These are phyloP conservation scores for Vigna radiata DNA, from an alignment of 306 rosid genomes.

Conservation along the genomic window DNA sequence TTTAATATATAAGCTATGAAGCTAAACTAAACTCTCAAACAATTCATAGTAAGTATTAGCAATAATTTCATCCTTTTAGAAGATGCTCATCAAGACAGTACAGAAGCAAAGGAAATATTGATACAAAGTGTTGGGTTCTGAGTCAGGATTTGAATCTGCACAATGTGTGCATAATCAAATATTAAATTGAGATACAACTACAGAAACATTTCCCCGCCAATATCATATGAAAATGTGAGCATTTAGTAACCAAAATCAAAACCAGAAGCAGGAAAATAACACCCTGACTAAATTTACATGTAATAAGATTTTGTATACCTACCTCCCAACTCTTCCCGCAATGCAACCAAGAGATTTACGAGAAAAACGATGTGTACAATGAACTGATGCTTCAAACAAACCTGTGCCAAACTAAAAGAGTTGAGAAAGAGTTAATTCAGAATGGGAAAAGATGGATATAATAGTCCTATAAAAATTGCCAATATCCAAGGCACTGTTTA, in stretches of 20 bases:
- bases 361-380: constrained; percentile 77
- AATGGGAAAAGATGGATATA: constrained; percentile 23
- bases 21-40: background rate
- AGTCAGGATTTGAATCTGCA: background rate
- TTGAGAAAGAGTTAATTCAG: constrained; percentile 51
- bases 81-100: background rate
- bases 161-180: background rate
- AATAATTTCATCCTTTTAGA: background rate
- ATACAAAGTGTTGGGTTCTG: background rate
- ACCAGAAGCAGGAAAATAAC: constrained; percentile 24
- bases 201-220: background rate
- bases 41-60: background rate
- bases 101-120: constrained; percentile 11
- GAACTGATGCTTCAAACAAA: constrained; percentile 76
- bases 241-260: constrained; percentile 23
- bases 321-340: constrained; percentile 93
- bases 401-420: constrained; percentile 73
- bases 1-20: background rate
- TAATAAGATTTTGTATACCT: constrained; percentile 59
- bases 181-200: constrained; percentile 1
- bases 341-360: constrained; percentile 88
- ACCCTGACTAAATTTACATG: constrained; percentile 21
- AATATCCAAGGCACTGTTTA: constrained; percentile 29
- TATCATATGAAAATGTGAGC: background rate
- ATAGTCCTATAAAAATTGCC: constrained; percentile 11